A percentile compares a stretch with the other conserved stretches of the same genome.
Evolutionary conservation across 1,139 yeast genomes (phyloP).

Genomic region (Yamadazyma siamensis): DNA sequence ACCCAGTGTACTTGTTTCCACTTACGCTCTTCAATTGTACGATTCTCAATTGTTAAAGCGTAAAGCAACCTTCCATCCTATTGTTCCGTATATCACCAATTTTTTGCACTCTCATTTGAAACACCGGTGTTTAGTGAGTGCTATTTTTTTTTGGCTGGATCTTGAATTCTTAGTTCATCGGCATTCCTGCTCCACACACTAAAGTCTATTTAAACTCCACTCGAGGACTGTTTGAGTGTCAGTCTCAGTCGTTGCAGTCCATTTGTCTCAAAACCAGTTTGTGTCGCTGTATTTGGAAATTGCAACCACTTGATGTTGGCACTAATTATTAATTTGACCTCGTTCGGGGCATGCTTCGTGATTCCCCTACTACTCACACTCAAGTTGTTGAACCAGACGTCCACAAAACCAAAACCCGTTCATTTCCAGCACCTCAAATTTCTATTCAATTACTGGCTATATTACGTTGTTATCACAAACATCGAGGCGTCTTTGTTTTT

Average conservation of each 20-base stretch:
- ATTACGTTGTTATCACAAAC: constrained; percentile 17
- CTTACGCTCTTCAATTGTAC: no score
- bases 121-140: no score
- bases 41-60: no score
- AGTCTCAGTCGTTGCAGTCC: neutral
- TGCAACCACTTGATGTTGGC: no score
- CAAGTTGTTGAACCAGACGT: constrained; percentile 13
- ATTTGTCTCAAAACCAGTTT: neutral
- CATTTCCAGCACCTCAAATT: constrained; percentile 15
- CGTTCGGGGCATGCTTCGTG: constrained; percentile 9
- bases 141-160: no score
- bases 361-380: constrained; percentile 17
- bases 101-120: no score
- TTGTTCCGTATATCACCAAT: no score
- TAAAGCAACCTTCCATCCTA: no score
- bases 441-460: constrained; percentile 25
- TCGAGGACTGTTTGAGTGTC: neutral
- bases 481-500: constrained; percentile 12
- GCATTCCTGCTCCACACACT: neutral
- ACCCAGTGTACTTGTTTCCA: no score
- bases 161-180: no score
- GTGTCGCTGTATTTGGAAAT: no score
- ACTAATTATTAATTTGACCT: constrained; percentile 2
- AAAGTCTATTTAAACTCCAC: neutral
- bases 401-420: constrained; percentile 4